Evolutionary conservation across 2,329 filamentous ascomycete genomes (phyloP), one percentile per base, ranked within the genome.

Genomic region (Colletotrichum abscissum): DNA sequence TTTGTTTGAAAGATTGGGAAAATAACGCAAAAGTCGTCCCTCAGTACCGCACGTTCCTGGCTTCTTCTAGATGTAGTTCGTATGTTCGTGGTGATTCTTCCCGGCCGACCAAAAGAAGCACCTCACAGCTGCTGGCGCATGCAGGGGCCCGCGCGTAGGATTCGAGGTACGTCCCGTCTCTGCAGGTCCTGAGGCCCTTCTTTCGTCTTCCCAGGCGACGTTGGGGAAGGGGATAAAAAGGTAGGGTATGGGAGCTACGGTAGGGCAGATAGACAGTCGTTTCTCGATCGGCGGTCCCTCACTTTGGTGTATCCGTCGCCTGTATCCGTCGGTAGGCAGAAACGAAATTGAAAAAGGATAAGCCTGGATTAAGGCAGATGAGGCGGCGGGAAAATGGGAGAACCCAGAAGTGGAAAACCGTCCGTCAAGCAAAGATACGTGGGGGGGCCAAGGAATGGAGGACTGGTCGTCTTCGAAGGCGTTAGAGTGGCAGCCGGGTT

Each of bases 381-480:
- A 54, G 57, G 22, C 35, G 28, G 28, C 64, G 57, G n/a, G 42
- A 58, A 49, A 22, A 69, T 64, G 66, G 66, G 42, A 33, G 26
- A 65, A 49, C 38, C 38, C 49, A 24, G 33, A 19, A n/a, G 9
- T 49, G 62, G 8, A 7, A 24, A 11, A 38, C 26, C 14, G 35
- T 16, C 38, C 38, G 38, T 42, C 14, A 33, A 35, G 35, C 54
- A 62, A 65, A 67, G 33, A 64, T 42, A 56, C 63, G 55, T 11
- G 63, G 52, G 65, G 67, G 56, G 5, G 38, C 38, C 42, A 35
- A 42, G 60, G 38, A 70, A 56, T 26, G 14, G 16, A 24, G 42
- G 58, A 30, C 28, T 56, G 60, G 70, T 67, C 70, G 46, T 73
- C 70, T 59, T 46, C 60, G 60, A 58, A 55, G 52, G 52, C 22